These are phyloP conservation scores for Ceratocystis alfenasii DNA, from an alignment of 2,329 filamentous ascomycete genomes.

Conservation along the genomic window DNA sequence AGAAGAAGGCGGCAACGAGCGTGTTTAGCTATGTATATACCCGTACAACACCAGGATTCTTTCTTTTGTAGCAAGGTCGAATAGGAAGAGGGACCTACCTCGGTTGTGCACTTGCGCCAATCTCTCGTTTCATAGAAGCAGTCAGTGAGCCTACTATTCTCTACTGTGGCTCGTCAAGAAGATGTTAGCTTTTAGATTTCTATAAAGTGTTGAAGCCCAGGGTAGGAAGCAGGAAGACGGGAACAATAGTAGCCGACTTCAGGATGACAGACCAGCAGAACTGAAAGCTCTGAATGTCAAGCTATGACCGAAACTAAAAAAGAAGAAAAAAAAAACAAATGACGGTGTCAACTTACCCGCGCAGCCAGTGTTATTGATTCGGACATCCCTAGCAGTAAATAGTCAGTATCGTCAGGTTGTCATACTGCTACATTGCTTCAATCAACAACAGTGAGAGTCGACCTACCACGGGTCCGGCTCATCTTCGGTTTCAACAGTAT, in stretches of 20 bases:
- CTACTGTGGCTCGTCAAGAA: conserved; percentile 42
- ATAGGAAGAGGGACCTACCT: conserved; percentile 48
- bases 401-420: background rate
- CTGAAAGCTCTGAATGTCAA: background rate
- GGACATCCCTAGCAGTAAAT: conserved; percentile 57
- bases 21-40: background rate
- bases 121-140: conserved; percentile 96
- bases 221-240: background rate
- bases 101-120: conserved; percentile 76
- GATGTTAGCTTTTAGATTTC: background rate
- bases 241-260: background rate
- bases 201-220: background rate
- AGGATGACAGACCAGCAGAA: background rate
- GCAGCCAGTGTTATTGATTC: conserved; percentile 94
- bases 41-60: background rate
- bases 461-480: conserved; percentile 89
- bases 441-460: background rate
- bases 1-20: background rate
- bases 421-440: background rate
- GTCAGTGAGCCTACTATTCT: conserved; percentile 83
- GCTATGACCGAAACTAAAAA: background rate
- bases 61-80: background rate
- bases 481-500: conserved; percentile 51
- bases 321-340: no score
- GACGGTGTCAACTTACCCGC: conserved; percentile 47